Conservation (phyloP, 192 early-diverging fungal genomes). For the Backusella morwellensis region DNA sequence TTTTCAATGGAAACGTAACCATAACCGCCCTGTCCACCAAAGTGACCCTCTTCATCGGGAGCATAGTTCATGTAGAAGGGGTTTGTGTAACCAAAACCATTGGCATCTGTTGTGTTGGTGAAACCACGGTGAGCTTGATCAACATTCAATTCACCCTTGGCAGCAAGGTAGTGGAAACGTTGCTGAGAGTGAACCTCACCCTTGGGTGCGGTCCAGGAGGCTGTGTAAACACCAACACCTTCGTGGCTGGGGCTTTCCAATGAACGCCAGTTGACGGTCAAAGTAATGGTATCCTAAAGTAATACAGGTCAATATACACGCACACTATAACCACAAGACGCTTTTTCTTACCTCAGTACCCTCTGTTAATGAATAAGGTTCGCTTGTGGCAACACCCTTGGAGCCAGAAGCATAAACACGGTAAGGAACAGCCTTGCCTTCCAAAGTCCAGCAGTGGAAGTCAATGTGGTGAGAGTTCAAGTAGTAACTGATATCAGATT, state of each 20-base stretch:
- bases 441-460: constrained; percentile 36
- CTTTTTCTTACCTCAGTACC: constrained; percentile 32
- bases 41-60: constrained; percentile 41
- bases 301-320: neutral
- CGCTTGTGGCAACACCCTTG: constrained; percentile 39
- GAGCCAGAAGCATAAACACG: constrained; percentile 34
- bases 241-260: constrained; percentile 13
- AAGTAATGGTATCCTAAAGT: constrained; percentile 40
- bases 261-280: constrained; percentile 40
- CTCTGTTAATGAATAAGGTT: constrained; percentile 27
- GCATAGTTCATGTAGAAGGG: constrained; percentile 46
- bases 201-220: constrained; percentile 48
- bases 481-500: constrained; percentile 38
- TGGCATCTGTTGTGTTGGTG: constrained; percentile 35
- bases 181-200: constrained; percentile 46
- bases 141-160: constrained; percentile 40
- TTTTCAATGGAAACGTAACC: constrained; percentile 39
- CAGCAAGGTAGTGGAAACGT: constrained; percentile 43
- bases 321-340: neutral
- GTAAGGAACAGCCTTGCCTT: constrained; percentile 32
- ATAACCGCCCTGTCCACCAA: constrained; percentile 42
- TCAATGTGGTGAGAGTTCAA: constrained; percentile 51
- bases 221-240: constrained; percentile 44
- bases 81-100: constrained; percentile 30
- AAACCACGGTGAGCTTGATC: constrained; percentile 50